Conservation (phyloP, 2,329 filamentous ascomycete species). For the Trichoderma hamatum region DNA sequence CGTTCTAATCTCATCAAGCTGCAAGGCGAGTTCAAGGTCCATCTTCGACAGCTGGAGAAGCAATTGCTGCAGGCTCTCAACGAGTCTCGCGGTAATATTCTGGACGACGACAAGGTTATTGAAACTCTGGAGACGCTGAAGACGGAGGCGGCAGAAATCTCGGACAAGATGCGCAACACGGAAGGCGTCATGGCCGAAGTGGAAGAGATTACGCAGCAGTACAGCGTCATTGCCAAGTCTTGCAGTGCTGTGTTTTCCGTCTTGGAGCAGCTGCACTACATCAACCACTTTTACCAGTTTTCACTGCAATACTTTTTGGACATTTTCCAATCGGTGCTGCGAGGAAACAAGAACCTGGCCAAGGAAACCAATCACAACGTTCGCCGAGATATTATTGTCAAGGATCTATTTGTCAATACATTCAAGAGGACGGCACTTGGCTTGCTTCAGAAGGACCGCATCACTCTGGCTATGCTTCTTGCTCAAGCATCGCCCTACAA, state of each 20-base stretch:
- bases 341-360: constrained; percentile 73
- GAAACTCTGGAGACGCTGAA: constrained; percentile 97
- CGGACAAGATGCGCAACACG: constrained; percentile 92
- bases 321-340: constrained; percentile 92
- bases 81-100: constrained; percentile 94
- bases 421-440: constrained; percentile 94
- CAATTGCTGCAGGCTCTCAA: constrained; percentile 92
- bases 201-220: constrained; percentile 91
- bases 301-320: constrained; percentile 97
- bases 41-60: constrained; percentile 93
- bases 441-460: constrained; percentile 88
- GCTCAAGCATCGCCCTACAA: constrained; percentile 94
- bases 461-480: constrained; percentile 92
- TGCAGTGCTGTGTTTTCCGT: constrained; percentile 98
- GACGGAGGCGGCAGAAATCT: constrained; percentile 95
- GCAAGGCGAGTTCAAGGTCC: constrained; percentile 99
- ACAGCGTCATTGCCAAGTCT: constrained; percentile 88
- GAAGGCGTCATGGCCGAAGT: constrained; percentile 98
- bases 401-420: constrained; percentile 85
- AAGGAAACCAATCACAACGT: constrained; percentile 73
- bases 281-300: constrained; percentile 99
- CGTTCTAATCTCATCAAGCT: constrained; percentile 97
- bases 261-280: constrained; percentile 93
- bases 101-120: constrained; percentile 97
- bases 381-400: constrained; percentile 87